Conservation (phyloP, 2,329 filamentous ascomycete species). For the Phoma herbarum region DNA sequence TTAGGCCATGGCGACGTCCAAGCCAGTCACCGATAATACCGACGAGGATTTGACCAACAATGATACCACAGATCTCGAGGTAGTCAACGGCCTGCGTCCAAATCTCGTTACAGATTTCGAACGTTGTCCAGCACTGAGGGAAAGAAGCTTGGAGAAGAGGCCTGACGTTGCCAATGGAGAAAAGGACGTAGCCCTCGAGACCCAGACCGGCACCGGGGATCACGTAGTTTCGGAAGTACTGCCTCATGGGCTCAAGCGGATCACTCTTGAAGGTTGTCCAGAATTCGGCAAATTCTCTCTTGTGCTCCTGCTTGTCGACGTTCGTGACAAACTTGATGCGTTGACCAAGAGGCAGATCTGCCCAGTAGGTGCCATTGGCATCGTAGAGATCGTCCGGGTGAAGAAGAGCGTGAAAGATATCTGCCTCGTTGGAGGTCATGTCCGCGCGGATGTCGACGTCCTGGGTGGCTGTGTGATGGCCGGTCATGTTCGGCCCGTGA, state of each 20-base stretch:
- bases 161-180: slow-evolving; percentile 93
- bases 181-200: slow-evolving; percentile 94
- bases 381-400: slow-evolving; percentile 91
- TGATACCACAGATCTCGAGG: slow-evolving; percentile 93
- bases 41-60: slow-evolving; percentile 85
- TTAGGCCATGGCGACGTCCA: slow-evolving; percentile 92
- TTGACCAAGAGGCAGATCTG: slow-evolving; percentile 77
- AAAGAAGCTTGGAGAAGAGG: slow-evolving; percentile 82
- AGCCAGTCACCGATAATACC: slow-evolving; percentile 83
- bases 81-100: slow-evolving; percentile 90
- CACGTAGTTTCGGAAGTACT: slow-evolving; percentile 90
- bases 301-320: slow-evolving; percentile 75
- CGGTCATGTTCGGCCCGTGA: slow-evolving; percentile 58
- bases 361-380: slow-evolving; percentile 87
- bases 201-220: slow-evolving; percentile 91
- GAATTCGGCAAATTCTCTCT: slow-evolving; percentile 71
- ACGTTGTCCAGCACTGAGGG: slow-evolving; percentile 76
- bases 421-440: slow-evolving; percentile 67
- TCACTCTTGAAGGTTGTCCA: slow-evolving; percentile 86
- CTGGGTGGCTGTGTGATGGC: slow-evolving; percentile 55
- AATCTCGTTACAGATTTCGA: slow-evolving; percentile 73
- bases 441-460: slow-evolving; percentile 49
- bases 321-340: slow-evolving; percentile 78
- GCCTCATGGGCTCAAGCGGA: slow-evolving; percentile 81
- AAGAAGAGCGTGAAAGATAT: slow-evolving; percentile 79